Evolutionary conservation across 768 basidiomycete genomes (phyloP).

Genomic region (Phaeotremella skinneri): DNA sequence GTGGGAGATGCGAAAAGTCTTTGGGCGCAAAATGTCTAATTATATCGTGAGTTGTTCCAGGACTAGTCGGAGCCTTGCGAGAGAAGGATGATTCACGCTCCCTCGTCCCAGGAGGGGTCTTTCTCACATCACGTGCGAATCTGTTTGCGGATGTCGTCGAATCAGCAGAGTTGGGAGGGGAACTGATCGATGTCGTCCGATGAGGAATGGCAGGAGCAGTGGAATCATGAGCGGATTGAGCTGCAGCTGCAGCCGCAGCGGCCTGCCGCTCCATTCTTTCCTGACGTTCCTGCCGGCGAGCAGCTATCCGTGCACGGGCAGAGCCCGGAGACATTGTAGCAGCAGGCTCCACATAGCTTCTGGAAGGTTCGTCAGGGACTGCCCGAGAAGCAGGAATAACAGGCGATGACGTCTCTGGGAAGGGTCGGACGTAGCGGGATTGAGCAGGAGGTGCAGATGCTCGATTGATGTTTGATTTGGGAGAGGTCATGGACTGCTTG

Average conservation of each 20-base stretch:
- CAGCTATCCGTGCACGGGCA: slow-evolving; percentile 34
- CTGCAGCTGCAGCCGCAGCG: slow-evolving; percentile 10
- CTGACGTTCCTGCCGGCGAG: slow-evolving; percentile 28
- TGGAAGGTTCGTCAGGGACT: slow-evolving; percentile 9
- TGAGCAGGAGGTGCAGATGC: slow-evolving; percentile 13
- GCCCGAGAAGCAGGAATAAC: neutral
- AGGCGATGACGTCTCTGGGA: neutral
- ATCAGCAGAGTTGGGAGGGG: slow-evolving; percentile 40
- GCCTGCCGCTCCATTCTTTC: slow-evolving; percentile 3
- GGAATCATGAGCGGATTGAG: neutral
- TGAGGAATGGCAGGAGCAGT: slow-evolving; percentile 4
- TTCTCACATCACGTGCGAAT: slow-evolving; percentile 21
- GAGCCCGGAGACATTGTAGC: slow-evolving; percentile 26
- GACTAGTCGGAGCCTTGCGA: slow-evolving; percentile 18
- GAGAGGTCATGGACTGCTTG: neutral
- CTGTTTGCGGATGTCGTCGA: slow-evolving; percentile 15
- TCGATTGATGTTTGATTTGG: neutral
- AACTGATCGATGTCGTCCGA: slow-evolving; percentile 19
- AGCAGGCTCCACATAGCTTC: neutral
- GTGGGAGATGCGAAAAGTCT: slow-evolving; percentile 85
- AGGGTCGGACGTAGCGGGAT: neutral
- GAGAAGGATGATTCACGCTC: slow-evolving; percentile 12
- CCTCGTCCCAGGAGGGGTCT: slow-evolving; percentile 26
- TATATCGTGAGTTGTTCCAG: slow-evolving; percentile 53
- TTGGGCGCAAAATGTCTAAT: slow-evolving; percentile 61